phyloP scores from a whole-genome alignment of 1,284 basidiomycete species.

The Boletus sp. region DNA sequence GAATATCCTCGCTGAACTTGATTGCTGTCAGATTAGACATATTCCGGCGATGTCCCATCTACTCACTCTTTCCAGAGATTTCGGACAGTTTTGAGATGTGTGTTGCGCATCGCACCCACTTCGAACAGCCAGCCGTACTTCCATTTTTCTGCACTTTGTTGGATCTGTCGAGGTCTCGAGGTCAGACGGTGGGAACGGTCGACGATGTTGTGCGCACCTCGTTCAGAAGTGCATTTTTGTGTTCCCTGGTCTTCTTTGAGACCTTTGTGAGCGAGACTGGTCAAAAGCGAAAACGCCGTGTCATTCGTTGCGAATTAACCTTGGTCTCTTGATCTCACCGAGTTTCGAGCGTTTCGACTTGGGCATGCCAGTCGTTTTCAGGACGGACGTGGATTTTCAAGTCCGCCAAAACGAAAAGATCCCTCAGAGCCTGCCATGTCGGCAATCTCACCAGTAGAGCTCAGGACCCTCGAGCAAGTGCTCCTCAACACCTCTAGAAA shows the following conservation, averaged over 20 bases:
- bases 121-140: conserved; percentile 94
- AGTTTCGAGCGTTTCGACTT: conserved; percentile 84
- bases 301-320: conserved; percentile 13
- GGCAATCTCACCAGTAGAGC: conserved; percentile 38
- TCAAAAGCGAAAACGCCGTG: conserved; percentile 1
- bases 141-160: conserved; percentile 80
- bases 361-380: conserved; percentile 56
- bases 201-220: conserved; percentile 52
- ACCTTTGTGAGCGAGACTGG: conserved; percentile 77
- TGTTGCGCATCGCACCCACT: conserved; percentile 92
- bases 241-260: conserved; percentile 74
- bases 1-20: conserved; percentile 84
- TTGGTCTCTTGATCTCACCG: conserved; percentile 43
- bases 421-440: conserved; percentile 25
- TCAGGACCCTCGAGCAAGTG: conserved; percentile 57
- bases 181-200: conserved; percentile 5
- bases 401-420: conserved; percentile 31
- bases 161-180: conserved; percentile 50
- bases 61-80: conserved; percentile 90
- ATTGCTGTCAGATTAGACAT: conserved; percentile 8
- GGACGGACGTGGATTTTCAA: conserved; percentile 22
- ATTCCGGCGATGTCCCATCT: not conserved
- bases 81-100: conserved; percentile 91
- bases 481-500: conserved; percentile 76
- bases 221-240: conserved; percentile 81